phyloP scores from a whole-genome alignment of 2,329 filamentous ascomycete genomes.

The Calonectria honghensis region DNA sequence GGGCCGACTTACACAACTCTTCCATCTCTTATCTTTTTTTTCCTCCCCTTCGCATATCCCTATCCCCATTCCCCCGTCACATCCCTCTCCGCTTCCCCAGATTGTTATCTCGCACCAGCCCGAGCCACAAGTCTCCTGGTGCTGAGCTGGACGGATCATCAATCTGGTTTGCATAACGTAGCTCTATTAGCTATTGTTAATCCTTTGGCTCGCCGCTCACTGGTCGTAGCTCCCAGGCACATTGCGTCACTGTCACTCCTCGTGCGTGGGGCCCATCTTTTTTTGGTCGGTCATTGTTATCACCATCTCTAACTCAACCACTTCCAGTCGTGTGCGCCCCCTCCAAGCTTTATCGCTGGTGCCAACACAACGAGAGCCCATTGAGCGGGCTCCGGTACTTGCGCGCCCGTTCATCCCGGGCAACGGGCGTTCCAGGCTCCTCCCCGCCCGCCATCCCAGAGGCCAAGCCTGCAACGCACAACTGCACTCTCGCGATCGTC shows the following conservation, averaged over 20 bases:
- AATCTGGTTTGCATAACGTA: slow-evolving; percentile 55
- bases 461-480: slow-evolving; percentile 34
- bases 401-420: slow-evolving; percentile 53
- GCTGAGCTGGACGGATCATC: slow-evolving; percentile 37
- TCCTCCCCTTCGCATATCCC: slow-evolving; percentile 39
- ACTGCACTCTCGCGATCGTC: slow-evolving; percentile 4
- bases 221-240: slow-evolving; percentile 53
- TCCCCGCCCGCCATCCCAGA: slow-evolving; percentile 35
- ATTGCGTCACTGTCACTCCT: slow-evolving; percentile 55
- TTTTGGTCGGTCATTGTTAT: slow-evolving; percentile 41
- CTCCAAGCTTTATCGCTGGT: slow-evolving; percentile 34
- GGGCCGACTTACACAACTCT: slow-evolving; percentile 46
- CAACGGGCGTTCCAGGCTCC: slow-evolving; percentile 53
- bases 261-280: slow-evolving; percentile 51
- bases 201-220: slow-evolving; percentile 50
- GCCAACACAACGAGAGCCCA: slow-evolving; percentile 43
- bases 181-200: slow-evolving; percentile 56
- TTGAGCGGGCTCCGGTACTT: slow-evolving; percentile 51
- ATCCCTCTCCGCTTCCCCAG: slow-evolving; percentile 54
- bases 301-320: slow-evolving; percentile 35
- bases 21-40: slow-evolving; percentile 50
- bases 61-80: slow-evolving; percentile 27
- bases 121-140: slow-evolving; percentile 42
- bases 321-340: slow-evolving; percentile 25
- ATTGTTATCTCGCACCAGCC: slow-evolving; percentile 57